Evolutionary conservation across 2,329 filamentous ascomycete genomes (phyloP), one percentile per base, ranked within the genome.

Genomic region (Mycosphaerella sp.): DNA sequence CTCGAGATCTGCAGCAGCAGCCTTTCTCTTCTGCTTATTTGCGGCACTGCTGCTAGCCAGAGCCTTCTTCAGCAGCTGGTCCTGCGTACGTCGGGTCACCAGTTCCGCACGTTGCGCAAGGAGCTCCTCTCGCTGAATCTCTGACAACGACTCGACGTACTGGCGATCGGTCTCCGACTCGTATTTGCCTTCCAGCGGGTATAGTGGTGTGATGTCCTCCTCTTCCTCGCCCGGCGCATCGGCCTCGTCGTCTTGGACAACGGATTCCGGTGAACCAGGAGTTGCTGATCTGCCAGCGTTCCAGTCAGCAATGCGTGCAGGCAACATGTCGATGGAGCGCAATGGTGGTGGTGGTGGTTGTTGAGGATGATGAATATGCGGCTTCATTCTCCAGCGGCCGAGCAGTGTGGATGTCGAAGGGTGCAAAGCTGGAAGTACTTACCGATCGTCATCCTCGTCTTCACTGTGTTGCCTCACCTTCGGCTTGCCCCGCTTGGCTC

Each of bases 91-190:
- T 46, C 84, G 83, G 64, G 93, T 87, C 52, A 90, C 84, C 67
- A 93, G 84, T 62, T 88, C 82, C 32, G 86, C 85, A 59, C 93
- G 88, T 60, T 95, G 87, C 16, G 89, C 91, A 6, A 98, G 79
- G 40, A 95, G 84, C 66, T 89, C 82, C 70, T 98, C 93, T 56
- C 91, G 86, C 66, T 95, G 84, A 45, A 97, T 84, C 72, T 97
- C 90, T 27, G 89, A 85, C 79, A 96, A 82, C 50, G 77, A 80
- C 79, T 93, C 84, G 56, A 98, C 93, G 45, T 86, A 60, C 8
- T 68, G 65, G 61, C 71, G 75, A 58, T 76, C 75, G 57, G 75
- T 73, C 52, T 72, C 74, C 62, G 81, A 78, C 54, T 79, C 76
- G 67, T 81, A 87, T 64, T 93, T 84, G 61, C 91, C 90, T 59